Evolutionary conservation across 805 yeast species (phyloP), one percentile per base, ranked within the genome.

Genomic region (Hanseniaspora lachancei): DNA sequence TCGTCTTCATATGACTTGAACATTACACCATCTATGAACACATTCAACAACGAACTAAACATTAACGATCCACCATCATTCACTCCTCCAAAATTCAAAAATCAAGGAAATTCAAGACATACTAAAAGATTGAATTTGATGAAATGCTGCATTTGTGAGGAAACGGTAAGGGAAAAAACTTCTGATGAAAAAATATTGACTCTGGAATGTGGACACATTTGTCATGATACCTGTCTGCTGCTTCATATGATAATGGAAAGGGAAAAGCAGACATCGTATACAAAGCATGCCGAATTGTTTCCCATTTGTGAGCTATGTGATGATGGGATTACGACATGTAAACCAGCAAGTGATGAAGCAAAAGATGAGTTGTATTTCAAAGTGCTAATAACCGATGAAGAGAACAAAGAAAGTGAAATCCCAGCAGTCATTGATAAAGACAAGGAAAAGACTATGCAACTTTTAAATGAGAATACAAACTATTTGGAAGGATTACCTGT

Each of bases 211-310:
- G 77, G 74, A 1, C 85, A 81, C 62, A 65, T 69, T 46, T 70
- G 74, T 41, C 88, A 82, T 63, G 81, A 78, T 52, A 78, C 79
- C 55, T 82, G 88, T 62, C 69, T 80, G 16, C 57, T 67, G 2
- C 63, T 79, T 8, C 70, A 70, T 23, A 63, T 74, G 62, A 73
- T 68, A 8, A n/a, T 24, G 23, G 18, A 20, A 15, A 47, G 47
- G 16, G 52, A 39, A n/a, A 27, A 47, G 9, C 35, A 41, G 16
- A 8, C 38, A 29, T 20, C 39, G 34, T 6, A 5, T 18, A 32
- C 35, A 7, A 34, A 47, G 5, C 23, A 41, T 18, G 38, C 24
- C 2, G n/a, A 20, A 20, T 29, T n/a, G 15, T 47, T 47, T 41
- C 51, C 51, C 13, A 20, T 47, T 2, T 54, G 51, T 54, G 43